A percentile compares a stretch with the other conserved stretches of the same genome.
These are phyloP conservation scores for Amanita rimosa DNA, from an alignment of 768 basidiomycete species.

Conservation along the genomic window DNA sequence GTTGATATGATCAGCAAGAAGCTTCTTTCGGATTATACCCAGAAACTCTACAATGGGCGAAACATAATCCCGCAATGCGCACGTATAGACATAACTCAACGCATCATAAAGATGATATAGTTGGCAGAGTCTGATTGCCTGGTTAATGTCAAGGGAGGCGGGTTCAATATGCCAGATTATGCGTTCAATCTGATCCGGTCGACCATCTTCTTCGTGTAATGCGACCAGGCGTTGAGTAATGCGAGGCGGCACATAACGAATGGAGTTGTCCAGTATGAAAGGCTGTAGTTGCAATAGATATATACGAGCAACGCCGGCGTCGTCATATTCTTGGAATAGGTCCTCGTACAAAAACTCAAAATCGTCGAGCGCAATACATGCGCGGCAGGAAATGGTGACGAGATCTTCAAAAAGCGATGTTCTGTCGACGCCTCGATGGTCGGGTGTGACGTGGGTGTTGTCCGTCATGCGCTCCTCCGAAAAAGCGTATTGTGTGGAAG, in stretches of 20 bases:
- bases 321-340: slow-evolving; percentile 82
- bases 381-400: slow-evolving; percentile 64
- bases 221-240: slow-evolving; percentile 80
- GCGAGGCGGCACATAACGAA: slow-evolving; percentile 71
- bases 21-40: slow-evolving; percentile 55
- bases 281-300: slow-evolving; percentile 76
- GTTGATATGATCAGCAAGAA: slow-evolving; percentile 19
- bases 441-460: slow-evolving; percentile 67
- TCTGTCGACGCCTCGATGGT: slow-evolving; percentile 87
- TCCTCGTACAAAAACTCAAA: slow-evolving; percentile 89
- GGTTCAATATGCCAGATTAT: slow-evolving; percentile 97
- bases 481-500: slow-evolving; percentile 84
- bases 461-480: slow-evolving; percentile 93
- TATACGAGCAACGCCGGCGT: slow-evolving; percentile 73
- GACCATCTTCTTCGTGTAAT: slow-evolving; percentile 59
- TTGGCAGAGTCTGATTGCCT: slow-evolving; percentile 81
- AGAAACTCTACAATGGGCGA: slow-evolving; percentile 83
- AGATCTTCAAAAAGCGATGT: slow-evolving; percentile 85
- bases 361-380: slow-evolving; percentile 71
- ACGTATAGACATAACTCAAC: slow-evolving; percentile 86
- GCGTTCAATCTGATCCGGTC: slow-evolving; percentile 71
- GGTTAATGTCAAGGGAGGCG: slow-evolving; percentile 83
- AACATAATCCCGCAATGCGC: slow-evolving; percentile 80
- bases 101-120: slow-evolving; percentile 82
- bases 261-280: slow-evolving; percentile 64